Evolutionary conservation across 768 basidiomycete genomes (phyloP), one percentile per base, ranked within the genome.

Genomic region (Hygrophorus pudorinus): DNA sequence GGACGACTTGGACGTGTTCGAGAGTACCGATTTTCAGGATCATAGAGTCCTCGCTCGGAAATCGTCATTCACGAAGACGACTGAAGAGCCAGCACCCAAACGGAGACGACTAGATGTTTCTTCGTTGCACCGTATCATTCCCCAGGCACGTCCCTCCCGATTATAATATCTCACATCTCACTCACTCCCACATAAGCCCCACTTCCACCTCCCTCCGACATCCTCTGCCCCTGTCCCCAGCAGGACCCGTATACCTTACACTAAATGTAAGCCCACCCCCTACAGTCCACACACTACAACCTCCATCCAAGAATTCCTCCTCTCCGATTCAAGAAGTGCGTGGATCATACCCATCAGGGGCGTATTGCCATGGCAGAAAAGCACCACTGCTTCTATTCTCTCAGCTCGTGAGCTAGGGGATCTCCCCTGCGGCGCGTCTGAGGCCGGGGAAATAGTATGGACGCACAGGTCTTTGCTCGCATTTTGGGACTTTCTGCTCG

Each of bases 271-370:
- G 36, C 68, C 70, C 0, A 56, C 56, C 5, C 63, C 67, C 21
- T 58, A 76, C 36, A 41, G 64, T 17, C 64, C 66, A 18, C 61
- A 64, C 50, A 54, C 47, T 4, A 54, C 52, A 27, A 51, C 57
- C 46, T 44, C 58, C 32, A 45, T 60, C 7, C 38, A 44, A 30
- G 48, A 49, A 32, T 61, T 52, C 55, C 60, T 51, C 38, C 51
- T 6, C 44, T 50, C 20, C 55, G 68, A 65, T 50, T 51, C 64
- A 39, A 71, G 76, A 39, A 61, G 59, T 38, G 70, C 73, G 6
- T 81, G 79, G 79, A 52, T 79, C 12, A 65, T 81, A 30, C 79
- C 79, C 32, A 56, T 80, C 4, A 70, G 77, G 10, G 79, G 79
- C 12, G 54, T 47, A 20, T 50, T 72, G 33, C 75, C 75, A 30